Conservation (phyloP, 441 rosid species). For the Syzygium syzygioides region DNA sequence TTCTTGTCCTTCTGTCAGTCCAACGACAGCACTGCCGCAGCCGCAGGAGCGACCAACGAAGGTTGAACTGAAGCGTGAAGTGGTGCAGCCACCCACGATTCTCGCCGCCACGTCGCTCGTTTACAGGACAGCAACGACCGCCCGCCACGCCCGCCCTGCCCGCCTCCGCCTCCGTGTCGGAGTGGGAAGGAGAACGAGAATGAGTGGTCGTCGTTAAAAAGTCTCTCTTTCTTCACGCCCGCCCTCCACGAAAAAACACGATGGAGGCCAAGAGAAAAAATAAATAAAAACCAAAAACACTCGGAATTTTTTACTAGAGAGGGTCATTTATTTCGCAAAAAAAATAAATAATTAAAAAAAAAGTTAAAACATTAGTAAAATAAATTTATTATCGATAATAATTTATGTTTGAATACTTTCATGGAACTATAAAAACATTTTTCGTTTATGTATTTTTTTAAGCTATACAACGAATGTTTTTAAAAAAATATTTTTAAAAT, state of each 20-base stretch:
- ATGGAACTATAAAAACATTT: no score
- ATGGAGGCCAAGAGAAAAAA: background rate
- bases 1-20: background rate
- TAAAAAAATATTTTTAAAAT: no score
- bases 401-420: no score
- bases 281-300: accelerated
- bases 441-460: no score
- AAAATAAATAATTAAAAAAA: no score
- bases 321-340: no score
- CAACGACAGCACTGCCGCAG: background rate
- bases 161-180: background rate
- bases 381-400: no score
- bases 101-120: background rate
- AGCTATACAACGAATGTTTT: no score
- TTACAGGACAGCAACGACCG: background rate
- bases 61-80: background rate
- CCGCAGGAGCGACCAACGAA: background rate
- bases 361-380: no score
- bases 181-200: background rate
- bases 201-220: background rate
- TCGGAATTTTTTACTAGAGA: background rate
- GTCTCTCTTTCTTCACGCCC: background rate
- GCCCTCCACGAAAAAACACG: background rate
- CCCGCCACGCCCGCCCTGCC: no score
- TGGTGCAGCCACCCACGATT: background rate